Percentiles rank a stretch among this genome's conserved stretches.
These are phyloP conservation scores for Cercospora sesami DNA, from an alignment of 2,329 filamentous ascomycete genomes.

Conservation along the genomic window DNA sequence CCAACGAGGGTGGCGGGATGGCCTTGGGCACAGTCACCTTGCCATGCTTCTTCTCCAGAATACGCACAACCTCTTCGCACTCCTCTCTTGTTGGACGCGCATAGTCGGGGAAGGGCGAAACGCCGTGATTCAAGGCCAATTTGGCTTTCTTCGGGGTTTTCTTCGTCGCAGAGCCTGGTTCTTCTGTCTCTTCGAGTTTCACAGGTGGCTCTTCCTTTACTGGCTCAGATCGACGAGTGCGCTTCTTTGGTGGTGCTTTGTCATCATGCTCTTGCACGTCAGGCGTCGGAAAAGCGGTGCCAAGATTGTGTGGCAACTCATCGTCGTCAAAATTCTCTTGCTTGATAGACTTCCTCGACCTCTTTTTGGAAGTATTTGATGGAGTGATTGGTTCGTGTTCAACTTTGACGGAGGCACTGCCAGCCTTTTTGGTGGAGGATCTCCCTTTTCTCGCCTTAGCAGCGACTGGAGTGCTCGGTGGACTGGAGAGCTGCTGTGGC, in stretches of 20 bases:
- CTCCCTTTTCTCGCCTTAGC: slow-evolving; percentile 33
- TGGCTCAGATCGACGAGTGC: slow-evolving; percentile 25
- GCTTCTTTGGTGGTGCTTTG: slow-evolving; percentile 33
- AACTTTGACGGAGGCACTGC: slow-evolving; percentile 12
- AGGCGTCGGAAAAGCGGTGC: slow-evolving; percentile 39
- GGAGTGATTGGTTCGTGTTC: slow-evolving; percentile 16
- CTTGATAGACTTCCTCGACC: slow-evolving; percentile 39
- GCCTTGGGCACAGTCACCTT: slow-evolving; percentile 63
- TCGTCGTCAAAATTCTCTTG: slow-evolving; percentile 45
- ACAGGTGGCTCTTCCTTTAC: slow-evolving; percentile 12
- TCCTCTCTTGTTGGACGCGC: slow-evolving; percentile 64
- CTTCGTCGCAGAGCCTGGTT: slow-evolving; percentile 37
- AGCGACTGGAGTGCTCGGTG: slow-evolving; percentile 43
- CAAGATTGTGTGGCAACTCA: slow-evolving; percentile 60
- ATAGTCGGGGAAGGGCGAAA: slow-evolving; percentile 68
- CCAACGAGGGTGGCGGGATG: slow-evolving; percentile 68
- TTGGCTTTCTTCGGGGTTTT: slow-evolving; percentile 44
- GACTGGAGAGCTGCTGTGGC: slow-evolving; percentile 46
- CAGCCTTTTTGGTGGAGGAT: slow-evolving; percentile 25
- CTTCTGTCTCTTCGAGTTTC: slow-evolving; percentile 12
- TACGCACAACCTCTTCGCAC: slow-evolving; percentile 66
- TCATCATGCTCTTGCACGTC: slow-evolving; percentile 31
- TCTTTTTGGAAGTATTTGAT: slow-evolving; percentile 39
- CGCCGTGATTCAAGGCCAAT: slow-evolving; percentile 50
- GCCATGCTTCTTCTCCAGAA: slow-evolving; percentile 68